Conservation (phyloP, 2,329 filamentous ascomycete species). For the Penicillium sp. region DNA sequence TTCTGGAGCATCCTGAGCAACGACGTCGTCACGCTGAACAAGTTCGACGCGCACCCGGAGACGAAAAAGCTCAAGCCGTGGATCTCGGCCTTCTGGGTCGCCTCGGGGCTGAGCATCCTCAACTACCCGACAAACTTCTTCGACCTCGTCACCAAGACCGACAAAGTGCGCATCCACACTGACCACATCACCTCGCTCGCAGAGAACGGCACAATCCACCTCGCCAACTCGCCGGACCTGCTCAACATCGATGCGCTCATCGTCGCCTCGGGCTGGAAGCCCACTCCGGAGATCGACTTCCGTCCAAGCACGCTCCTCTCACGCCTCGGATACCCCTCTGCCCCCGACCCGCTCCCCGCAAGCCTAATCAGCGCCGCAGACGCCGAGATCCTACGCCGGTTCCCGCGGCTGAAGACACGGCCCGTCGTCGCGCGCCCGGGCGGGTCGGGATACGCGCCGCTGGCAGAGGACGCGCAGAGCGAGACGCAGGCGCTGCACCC, state of each 20-base stretch:
- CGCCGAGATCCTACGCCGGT: constrained; percentile 55
- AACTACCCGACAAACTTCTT: constrained; percentile 66
- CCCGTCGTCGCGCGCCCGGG: constrained; percentile 41
- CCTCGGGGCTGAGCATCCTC: constrained; percentile 62
- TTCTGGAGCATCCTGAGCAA: constrained; percentile 60
- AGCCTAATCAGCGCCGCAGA: constrained; percentile 52
- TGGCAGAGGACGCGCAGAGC: constrained; percentile 36
- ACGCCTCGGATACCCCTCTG: constrained; percentile 54
- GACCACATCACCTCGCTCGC: constrained; percentile 58
- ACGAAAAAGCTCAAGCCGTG: constrained; percentile 53
- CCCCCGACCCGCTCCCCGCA: constrained; percentile 38
- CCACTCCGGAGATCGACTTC: constrained; percentile 56
- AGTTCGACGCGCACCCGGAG: constrained; percentile 52
- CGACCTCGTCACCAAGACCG: constrained; percentile 56
- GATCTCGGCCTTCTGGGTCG: constrained; percentile 58
- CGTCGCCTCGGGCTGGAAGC: constrained; percentile 63
- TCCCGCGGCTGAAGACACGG: constrained; percentile 53
- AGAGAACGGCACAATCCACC: constrained; percentile 50
- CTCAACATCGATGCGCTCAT: constrained; percentile 58
- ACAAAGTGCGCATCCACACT: constrained; percentile 60
- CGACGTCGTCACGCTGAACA: constrained; percentile 55
- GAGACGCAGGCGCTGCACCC: constrained; percentile 34
- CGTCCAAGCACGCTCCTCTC: constrained; percentile 47
- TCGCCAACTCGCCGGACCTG: constrained; percentile 59
- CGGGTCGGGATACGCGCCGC: constrained; percentile 32